phyloP scores from a whole-genome alignment of 73 alveolate species.

The Paramecium sonneborni region DNA sequence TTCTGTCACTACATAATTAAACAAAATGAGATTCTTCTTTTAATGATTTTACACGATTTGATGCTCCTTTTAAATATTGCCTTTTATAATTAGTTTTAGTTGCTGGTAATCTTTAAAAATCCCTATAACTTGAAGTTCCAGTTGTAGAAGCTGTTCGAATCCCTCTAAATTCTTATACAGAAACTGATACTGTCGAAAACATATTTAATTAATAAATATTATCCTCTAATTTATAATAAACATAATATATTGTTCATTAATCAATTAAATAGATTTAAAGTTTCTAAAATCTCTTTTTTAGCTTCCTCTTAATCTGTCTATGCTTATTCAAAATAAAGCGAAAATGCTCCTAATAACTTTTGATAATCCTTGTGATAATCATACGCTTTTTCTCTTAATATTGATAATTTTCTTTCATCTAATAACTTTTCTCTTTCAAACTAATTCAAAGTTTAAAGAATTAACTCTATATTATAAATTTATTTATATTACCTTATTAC shows the following conservation, averaged over 20 bases:
- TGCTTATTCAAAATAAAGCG: constrained; percentile 36
- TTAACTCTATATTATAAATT: background rate
- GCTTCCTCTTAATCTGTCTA: background rate
- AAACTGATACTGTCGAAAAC: background rate
- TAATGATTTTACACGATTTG: background rate
- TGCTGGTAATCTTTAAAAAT: background rate
- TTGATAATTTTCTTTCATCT: background rate
- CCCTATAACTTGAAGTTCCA: constrained; percentile 2
- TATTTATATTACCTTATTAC: background rate
- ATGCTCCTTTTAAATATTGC: constrained; percentile 17
- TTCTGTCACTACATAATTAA: constrained; percentile 10
- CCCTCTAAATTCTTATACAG: constrained; percentile 27
- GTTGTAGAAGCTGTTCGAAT: background rate
- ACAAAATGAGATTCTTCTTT: constrained; percentile 22
- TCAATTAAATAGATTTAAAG: background rate
- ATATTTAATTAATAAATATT: background rate
- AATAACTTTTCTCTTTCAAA: background rate
- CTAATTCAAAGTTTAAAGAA: background rate
- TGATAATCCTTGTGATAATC: constrained; percentile 13
- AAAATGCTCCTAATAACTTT: constrained; percentile 33
- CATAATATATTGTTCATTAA: background rate
- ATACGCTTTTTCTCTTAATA: background rate
- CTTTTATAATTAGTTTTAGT: constrained; percentile 17
- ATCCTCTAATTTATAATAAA: background rate
- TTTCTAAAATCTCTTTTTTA: background rate